Evolutionary conservation across 768 basidiomycete genomes (phyloP).

Genomic region (Jaapia argillacea): DNA sequence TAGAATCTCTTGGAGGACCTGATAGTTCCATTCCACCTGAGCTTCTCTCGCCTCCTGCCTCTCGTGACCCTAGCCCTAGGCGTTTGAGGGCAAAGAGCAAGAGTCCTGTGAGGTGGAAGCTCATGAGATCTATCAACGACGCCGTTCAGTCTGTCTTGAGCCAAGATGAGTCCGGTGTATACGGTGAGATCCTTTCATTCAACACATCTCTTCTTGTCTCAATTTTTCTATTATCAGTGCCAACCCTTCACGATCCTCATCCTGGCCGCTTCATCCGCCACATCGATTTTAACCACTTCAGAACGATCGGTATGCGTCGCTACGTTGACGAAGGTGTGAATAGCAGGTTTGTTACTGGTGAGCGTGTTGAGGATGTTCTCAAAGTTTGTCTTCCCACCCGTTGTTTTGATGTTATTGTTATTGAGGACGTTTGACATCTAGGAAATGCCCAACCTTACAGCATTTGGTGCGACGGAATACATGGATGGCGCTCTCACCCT

Average conservation of each 20-base stretch:
- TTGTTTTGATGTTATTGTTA: constrained; percentile 1
- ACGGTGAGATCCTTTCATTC: constrained; percentile 38
- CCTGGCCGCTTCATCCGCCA: constrained; percentile 78
- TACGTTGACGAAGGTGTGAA: constrained; percentile 84
- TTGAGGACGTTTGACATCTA: constrained; percentile 20
- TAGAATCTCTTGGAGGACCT: constrained; percentile 47
- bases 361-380: constrained; percentile 67
- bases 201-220: background rate
- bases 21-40: constrained; percentile 67
- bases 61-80: constrained; percentile 76
- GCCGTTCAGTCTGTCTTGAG: constrained; percentile 67
- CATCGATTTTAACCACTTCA: constrained; percentile 93
- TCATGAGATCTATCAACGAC: constrained; percentile 69
- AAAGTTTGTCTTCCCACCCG: too few relatives aligned
- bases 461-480: constrained; percentile 96
- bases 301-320: constrained; percentile 92
- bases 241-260: constrained; percentile 56
- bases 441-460: constrained; percentile 81
- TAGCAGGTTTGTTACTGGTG: constrained; percentile 88
- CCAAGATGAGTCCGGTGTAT: constrained; percentile 53
- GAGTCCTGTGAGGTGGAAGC: constrained; percentile 77
- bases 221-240: constrained; percentile 34
- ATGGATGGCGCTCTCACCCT: constrained; percentile 91
- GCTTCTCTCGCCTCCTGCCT: constrained; percentile 67
- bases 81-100: constrained; percentile 69